These are phyloP conservation scores for Cordyceps militaris DNA, from an alignment of 2,329 filamentous ascomycete species.

Conservation along the genomic window DNA sequence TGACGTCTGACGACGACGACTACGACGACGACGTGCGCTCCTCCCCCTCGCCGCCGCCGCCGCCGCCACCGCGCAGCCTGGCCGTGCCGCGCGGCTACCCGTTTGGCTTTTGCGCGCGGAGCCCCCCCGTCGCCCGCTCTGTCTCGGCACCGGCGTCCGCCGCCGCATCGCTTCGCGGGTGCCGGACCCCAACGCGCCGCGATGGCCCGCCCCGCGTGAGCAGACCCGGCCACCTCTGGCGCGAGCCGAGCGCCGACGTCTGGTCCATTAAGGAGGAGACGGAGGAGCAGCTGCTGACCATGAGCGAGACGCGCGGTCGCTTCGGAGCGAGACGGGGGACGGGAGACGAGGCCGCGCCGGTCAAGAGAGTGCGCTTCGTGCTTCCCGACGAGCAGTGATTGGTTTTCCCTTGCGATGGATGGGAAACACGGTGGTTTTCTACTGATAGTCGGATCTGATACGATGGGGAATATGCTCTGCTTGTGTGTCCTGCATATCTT, in stretches of 20 bases:
- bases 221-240: conserved; percentile 40
- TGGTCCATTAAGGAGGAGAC: conserved; percentile 55
- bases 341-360: conserved; percentile 30
- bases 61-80: conserved; percentile 24
- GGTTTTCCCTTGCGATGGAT: not conserved
- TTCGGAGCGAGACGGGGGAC: conserved; percentile 15
- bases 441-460: not conserved
- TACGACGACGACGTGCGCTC: conserved; percentile 44
- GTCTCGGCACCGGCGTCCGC: too few species aligned
- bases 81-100: conserved; percentile 22
- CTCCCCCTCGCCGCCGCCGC: conserved; percentile 31
- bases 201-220: conserved; percentile 20
- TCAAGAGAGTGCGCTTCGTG: conserved; percentile 51
- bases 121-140: conserved; percentile 21
- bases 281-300: conserved; percentile 44
- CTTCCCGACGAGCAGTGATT: conserved; percentile 35
- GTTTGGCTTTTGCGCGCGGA: conserved; percentile 25
- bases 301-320: conserved; percentile 35
- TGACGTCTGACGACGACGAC: conserved; percentile 40
- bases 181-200: not conserved
- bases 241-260: conserved; percentile 52
- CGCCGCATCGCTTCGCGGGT: too few species aligned
- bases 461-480: not conserved
- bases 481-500: not conserved
- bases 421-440: too few species aligned